A percentile compares a stretch with the other conserved stretches of the same genome.
phyloP scores from a whole-genome alignment of 192 early-diverging fungal genomes.

The Coemansia asiatica region DNA sequence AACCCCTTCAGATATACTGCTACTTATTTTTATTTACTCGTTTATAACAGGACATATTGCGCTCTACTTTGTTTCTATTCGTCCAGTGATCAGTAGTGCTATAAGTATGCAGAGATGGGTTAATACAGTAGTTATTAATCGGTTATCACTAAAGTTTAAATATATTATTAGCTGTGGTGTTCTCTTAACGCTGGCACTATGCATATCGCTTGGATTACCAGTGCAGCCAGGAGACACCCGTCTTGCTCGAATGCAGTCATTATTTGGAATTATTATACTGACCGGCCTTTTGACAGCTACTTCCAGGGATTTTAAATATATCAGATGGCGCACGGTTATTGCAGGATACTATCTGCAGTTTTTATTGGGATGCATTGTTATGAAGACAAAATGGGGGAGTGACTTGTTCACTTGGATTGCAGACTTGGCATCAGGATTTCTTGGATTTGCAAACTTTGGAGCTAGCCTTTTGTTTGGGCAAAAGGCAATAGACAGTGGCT shows the following conservation, averaged over 20 bases:
- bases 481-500: slow-evolving; percentile 40
- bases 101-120: slow-evolving; percentile 4
- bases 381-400: slow-evolving; percentile 68
- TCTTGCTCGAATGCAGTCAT: slow-evolving; percentile 70
- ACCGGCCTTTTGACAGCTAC: slow-evolving; percentile 51
- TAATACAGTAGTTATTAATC: background rate
- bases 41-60: slow-evolving; percentile 57
- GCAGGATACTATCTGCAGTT: slow-evolving; percentile 73
- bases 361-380: slow-evolving; percentile 75
- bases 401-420: slow-evolving; percentile 74
- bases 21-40: slow-evolving; percentile 49
- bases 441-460: slow-evolving; percentile 69
- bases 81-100: slow-evolving; percentile 12
- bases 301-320: slow-evolving; percentile 65
- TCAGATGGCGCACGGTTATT: slow-evolving; percentile 75
- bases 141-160: slow-evolving; percentile 20
- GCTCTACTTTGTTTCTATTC: slow-evolving; percentile 43
- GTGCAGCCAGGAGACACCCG: slow-evolving; percentile 58
- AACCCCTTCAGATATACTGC: slow-evolving; percentile 45
- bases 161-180: slow-evolving; percentile 8
- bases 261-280: slow-evolving; percentile 69
- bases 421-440: slow-evolving; percentile 57
- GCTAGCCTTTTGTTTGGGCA: slow-evolving; percentile 68
- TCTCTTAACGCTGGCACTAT: slow-evolving; percentile 48
- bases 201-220: slow-evolving; percentile 56